A percentile compares a stretch with the other conserved stretches of the same genome.
These are phyloP conservation scores for Boletus rufocinnamomeus DNA, from an alignment of 768 basidiomycete genomes.

Conservation along the genomic window DNA sequence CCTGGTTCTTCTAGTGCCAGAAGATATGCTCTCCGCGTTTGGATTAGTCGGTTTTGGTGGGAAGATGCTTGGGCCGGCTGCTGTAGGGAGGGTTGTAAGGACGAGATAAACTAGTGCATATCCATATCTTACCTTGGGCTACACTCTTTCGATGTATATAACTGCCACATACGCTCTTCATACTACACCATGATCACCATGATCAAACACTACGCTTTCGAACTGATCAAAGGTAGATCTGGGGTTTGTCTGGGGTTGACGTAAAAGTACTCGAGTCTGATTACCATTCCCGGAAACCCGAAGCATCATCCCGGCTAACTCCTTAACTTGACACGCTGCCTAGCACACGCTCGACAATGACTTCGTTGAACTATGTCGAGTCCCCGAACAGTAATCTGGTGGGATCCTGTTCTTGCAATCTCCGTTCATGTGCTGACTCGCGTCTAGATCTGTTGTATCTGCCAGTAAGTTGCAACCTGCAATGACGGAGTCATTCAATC, in stretches of 20 bases:
- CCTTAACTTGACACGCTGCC: constrained; percentile 9
- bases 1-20: neutral
- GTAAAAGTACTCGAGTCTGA: constrained; percentile 21
- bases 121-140: neutral
- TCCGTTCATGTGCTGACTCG: neutral
- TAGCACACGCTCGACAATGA: constrained; percentile 20
- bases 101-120: neutral
- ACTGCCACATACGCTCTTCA: neutral
- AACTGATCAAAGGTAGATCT: neutral
- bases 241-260: too few species aligned
- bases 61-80: neutral
- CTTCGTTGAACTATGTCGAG: constrained; percentile 54
- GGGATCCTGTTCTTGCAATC: constrained; percentile 24
- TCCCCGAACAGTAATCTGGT: constrained; percentile 69
- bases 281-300: constrained; percentile 15
- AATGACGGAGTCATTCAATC: constrained; percentile 2
- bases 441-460: constrained; percentile 75
- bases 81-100: neutral
- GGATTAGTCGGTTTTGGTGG: neutral
- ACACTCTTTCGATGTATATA: neutral
- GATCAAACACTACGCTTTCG: neutral
- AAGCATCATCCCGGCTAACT: neutral
- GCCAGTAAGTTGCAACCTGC: constrained; percentile 46
- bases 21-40: neutral
- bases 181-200: neutral